These are phyloP conservation scores for Cladosporium sp. DNA, from an alignment of 2,329 filamentous ascomycete genomes.

Conservation along the genomic window DNA sequence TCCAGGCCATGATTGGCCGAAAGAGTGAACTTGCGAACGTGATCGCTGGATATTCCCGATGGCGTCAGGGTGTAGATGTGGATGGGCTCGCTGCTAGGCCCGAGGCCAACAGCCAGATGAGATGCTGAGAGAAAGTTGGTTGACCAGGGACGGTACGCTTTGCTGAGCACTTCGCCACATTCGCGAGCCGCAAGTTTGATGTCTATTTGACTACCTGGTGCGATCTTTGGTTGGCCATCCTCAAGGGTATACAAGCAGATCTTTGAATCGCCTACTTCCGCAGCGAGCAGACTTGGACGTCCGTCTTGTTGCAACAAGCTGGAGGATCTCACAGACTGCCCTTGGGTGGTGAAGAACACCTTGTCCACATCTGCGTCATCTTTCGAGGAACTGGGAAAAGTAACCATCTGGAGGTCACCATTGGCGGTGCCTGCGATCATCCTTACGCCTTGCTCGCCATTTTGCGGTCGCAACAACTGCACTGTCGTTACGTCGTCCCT, in stretches of 20 bases:
- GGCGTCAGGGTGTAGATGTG: constrained; percentile 49
- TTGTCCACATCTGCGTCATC: constrained; percentile 22
- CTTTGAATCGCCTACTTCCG: constrained; percentile 44
- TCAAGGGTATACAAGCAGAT: constrained; percentile 32
- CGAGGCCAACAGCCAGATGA: constrained; percentile 49
- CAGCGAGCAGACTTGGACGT: constrained; percentile 43
- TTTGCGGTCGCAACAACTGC: constrained; percentile 42
- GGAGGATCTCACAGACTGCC: constrained; percentile 44
- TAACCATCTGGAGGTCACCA: constrained; percentile 45
- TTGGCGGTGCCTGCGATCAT: constrained; percentile 53
- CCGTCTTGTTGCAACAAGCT: constrained; percentile 19
- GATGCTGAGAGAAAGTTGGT: constrained; percentile 50
- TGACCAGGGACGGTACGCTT: constrained; percentile 41
- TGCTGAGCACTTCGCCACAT: constrained; percentile 6
- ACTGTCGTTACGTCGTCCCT: constrained; percentile 58
- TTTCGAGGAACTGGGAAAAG: constrained; percentile 17
- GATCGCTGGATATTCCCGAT: constrained; percentile 37
- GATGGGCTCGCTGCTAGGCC: constrained; percentile 41
- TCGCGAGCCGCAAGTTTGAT: constrained; percentile 17
- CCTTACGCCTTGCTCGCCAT: constrained; percentile 41
- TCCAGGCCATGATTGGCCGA: constrained; percentile 18
- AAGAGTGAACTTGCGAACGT: constrained; percentile 38
- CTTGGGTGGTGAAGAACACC: constrained; percentile 43
- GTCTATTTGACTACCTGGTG: constrained; percentile 36
- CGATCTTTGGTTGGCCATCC: constrained; percentile 22